phyloP scores from a whole-genome alignment of 371 early-diverging fungal genomes.

The Basidiobolus meristosporus region DNA sequence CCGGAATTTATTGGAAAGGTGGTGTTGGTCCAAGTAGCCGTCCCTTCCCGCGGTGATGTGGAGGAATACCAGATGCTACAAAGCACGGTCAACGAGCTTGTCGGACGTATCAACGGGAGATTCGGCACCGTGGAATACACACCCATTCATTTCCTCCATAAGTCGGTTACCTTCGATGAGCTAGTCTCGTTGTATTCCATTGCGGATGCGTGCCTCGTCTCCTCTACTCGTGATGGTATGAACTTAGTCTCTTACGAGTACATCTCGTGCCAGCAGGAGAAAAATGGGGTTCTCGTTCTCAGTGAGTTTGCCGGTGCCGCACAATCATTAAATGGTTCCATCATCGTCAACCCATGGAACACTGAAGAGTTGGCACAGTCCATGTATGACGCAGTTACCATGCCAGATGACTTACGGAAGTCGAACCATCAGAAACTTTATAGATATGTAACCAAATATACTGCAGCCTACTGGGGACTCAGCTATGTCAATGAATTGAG shows the following conservation, averaged over 20 bases:
- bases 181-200: constrained; percentile 89
- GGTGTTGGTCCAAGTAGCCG: constrained; percentile 94
- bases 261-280: constrained; percentile 84
- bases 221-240: constrained; percentile 99
- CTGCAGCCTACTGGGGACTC: constrained; percentile 96
- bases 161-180: constrained; percentile 89
- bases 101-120: constrained; percentile 91
- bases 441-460: constrained; percentile 90
- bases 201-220: constrained; percentile 92
- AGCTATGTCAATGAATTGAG: constrained; percentile 78
- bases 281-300: constrained; percentile 91
- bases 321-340: constrained; percentile 86
- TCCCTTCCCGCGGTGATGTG: constrained; percentile 92
- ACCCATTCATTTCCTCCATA: constrained; percentile 95
- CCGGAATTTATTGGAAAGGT: constrained; percentile 90
- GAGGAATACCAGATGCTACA: constrained; percentile 92
- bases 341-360: constrained; percentile 98
- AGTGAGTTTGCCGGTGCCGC: constrained; percentile 99
- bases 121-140: constrained; percentile 87
- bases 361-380: constrained; percentile 87
- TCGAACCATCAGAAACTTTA: constrained; percentile 81
- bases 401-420: constrained; percentile 63
- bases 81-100: constrained; percentile 81
- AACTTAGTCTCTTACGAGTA: constrained; percentile 98
- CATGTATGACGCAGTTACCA: constrained; percentile 79